Evolutionary conservation across 202 grass and related monocot genomes (phyloP).

Genomic region (Saccharum hybrid): DNA sequence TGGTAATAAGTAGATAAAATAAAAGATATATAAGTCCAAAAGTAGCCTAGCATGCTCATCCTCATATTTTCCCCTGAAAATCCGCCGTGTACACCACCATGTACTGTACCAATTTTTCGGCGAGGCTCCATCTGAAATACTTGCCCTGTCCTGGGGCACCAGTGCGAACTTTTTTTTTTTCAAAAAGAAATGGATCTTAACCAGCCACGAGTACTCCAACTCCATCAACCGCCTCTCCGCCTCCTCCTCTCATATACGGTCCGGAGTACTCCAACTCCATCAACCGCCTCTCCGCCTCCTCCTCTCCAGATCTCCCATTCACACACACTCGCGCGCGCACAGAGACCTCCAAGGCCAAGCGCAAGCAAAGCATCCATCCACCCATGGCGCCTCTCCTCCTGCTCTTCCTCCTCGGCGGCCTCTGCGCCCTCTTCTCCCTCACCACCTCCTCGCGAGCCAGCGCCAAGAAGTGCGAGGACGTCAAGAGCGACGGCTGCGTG

Average conservation of each 20-base stretch:
- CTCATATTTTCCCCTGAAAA: too few species aligned
- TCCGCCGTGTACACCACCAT: too few species aligned
- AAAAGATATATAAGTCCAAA: too few species aligned
- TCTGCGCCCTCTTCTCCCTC: conserved; percentile 51
- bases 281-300: not conserved
- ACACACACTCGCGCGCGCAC: conserved; percentile 36
- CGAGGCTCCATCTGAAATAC: not conserved
- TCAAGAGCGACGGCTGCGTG: not conserved
- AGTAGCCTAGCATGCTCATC: not conserved
- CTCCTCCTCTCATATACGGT: conserved; percentile 32
- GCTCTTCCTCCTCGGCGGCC: conserved; percentile 57
- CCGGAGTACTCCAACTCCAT: conserved; percentile 10
- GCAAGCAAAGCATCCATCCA: not conserved
- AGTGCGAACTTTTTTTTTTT: not conserved
- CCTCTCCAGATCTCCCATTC: conserved; percentile 40
- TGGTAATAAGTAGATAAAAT: too few species aligned
- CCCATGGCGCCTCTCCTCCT: conserved; percentile 66
- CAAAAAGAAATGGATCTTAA: not conserved
- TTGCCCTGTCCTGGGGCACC: not conserved
- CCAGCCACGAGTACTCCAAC: not conserved
- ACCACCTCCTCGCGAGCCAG: conserved; percentile 2
- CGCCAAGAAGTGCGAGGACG: conserved; percentile 11
- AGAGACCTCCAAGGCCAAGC: not conserved
- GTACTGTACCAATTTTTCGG: too few species aligned
- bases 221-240: not conserved